Conservation (phyloP, 768 basidiomycete genomes). For the Agaricus subrufescens region DNA sequence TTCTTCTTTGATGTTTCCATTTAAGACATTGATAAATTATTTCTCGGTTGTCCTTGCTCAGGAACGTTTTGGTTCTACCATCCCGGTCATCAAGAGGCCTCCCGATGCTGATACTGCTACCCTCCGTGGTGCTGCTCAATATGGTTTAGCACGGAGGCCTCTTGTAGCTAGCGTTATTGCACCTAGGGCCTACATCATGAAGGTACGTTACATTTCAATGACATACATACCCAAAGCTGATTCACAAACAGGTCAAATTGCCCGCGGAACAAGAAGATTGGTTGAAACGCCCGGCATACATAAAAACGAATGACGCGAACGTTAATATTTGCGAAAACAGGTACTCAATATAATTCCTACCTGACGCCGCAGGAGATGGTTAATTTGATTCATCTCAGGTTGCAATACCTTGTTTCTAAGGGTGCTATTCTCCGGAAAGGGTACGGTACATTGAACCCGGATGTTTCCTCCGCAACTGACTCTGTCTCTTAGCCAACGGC, state of each 20-base stretch:
- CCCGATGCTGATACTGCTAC: conserved; percentile 88
- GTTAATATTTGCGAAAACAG: conserved; percentile 82
- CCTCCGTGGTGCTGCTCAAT: conserved; percentile 81
- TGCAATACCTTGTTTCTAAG: conserved; percentile 85
- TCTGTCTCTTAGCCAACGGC: conserved; percentile 53
- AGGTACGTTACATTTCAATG: conserved; percentile 34
- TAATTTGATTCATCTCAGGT: conserved; percentile 36
- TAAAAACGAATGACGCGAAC: conserved; percentile 71
- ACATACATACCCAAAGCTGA: conserved; percentile 1
- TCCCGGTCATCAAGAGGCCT: conserved; percentile 77
- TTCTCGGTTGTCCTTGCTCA: conserved; percentile 22
- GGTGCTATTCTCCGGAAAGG: conserved; percentile 85
- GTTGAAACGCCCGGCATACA: conserved; percentile 81
- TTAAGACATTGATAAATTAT: conserved; percentile 3
- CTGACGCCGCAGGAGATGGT: conserved; percentile 18
- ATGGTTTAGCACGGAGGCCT: conserved; percentile 71
- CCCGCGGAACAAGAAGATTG: conserved; percentile 85
- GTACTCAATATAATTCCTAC: conserved; percentile 30
- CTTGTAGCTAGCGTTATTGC: conserved; percentile 81
- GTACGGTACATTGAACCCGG: conserved; percentile 34
- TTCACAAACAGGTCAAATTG: conserved; percentile 64
- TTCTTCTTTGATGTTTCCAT: not conserved
- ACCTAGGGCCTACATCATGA: conserved; percentile 84
- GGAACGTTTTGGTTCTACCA: conserved; percentile 62
- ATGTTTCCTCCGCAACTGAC: conserved; percentile 15